Conservation (phyloP, 306 rosid genomes). For the Cicer arietinum region DNA sequence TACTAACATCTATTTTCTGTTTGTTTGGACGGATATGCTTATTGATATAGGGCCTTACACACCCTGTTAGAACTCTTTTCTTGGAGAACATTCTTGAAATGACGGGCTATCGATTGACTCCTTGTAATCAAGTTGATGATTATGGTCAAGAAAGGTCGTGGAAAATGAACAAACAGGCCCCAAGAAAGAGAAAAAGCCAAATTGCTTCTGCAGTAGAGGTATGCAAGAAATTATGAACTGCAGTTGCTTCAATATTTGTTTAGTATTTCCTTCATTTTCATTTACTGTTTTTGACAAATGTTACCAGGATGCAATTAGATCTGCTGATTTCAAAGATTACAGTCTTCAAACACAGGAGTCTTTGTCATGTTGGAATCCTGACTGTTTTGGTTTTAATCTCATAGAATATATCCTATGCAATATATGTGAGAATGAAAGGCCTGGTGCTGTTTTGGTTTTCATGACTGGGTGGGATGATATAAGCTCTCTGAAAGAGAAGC, state of each 20-base stretch:
- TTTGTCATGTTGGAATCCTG: constrained; percentile 92
- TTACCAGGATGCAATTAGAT: constrained; percentile 79
- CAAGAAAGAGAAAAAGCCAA: constrained; percentile 97
- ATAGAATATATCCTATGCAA: constrained; percentile 75
- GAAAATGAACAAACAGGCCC: constrained; percentile 91
- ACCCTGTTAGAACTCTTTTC: constrained; percentile 81
- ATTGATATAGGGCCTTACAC: constrained; percentile 75
- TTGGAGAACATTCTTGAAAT: constrained; percentile 87
- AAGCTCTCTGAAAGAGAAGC: constrained; percentile 82
- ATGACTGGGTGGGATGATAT: constrained; percentile 99
- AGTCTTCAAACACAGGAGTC: constrained; percentile 82
- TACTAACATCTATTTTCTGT: constrained; percentile 18
- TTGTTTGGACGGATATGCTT: constrained; percentile 40
- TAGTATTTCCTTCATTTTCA: constrained; percentile 35
- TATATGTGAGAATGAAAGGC: constrained; percentile 79
- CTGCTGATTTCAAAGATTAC: constrained; percentile 75
- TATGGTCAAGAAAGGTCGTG: constrained; percentile 92
- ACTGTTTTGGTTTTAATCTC: constrained; percentile 85
- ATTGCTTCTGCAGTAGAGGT: constrained; percentile 92
- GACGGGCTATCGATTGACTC: constrained; percentile 77
- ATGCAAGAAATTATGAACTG: constrained; percentile 33
- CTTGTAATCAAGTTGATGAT: constrained; percentile 89
- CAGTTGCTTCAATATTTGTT: constrained; percentile 20
- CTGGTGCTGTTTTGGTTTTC: constrained; percentile 93
- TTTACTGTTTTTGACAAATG: constrained; percentile 34